Evolutionary conservation across 345 rosid species (phyloP), one percentile per base, ranked within the genome.

Genomic region (Eucalyptus rudis): DNA sequence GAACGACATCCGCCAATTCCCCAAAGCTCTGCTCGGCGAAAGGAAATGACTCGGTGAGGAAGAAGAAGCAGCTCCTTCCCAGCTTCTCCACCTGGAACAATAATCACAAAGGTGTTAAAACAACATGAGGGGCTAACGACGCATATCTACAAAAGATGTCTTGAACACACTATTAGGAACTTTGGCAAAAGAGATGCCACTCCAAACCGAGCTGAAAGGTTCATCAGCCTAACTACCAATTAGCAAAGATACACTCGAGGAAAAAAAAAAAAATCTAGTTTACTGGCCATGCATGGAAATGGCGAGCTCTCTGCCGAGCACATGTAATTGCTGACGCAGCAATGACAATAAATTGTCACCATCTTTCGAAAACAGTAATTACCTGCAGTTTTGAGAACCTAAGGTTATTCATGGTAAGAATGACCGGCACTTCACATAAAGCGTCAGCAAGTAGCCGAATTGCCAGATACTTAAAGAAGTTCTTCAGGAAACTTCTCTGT

Each of bases 11-110:
- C 29, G 91, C n/a, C 89, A 96, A 86, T 90, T 92, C 91, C 87
- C 98, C 98, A 11, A 95, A 97, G 90, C 93, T 95, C 87, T 62
- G 86, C 90, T 95, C 95, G 58, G 95, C 94, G 51, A 93, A 96
- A n/a, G 93, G 96, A 89, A 96, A 96, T 13, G 99, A 97, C 88
- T 93, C 88, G 7, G 92, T 84, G 31, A 96, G 97, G 92, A 95
- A 96, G 93, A 97, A 97, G 96, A 97, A 97, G 91, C 97, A 66
- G 4, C 95, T 96, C 90, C 96, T 94, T 19, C 92, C 99, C 91
- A 96, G 31, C 91, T 92, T 95, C 91, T 97, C 99, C 89, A 95
- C 98, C 99, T 95, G 93, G 86, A 88, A 90, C 51, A 88, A 79
- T 31, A 58, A 31, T 43, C 45, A 87, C 43, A 44, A 58, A 54